Conservation (phyloP, 1,139 yeast species). For the Diutina neorugosa region DNA sequence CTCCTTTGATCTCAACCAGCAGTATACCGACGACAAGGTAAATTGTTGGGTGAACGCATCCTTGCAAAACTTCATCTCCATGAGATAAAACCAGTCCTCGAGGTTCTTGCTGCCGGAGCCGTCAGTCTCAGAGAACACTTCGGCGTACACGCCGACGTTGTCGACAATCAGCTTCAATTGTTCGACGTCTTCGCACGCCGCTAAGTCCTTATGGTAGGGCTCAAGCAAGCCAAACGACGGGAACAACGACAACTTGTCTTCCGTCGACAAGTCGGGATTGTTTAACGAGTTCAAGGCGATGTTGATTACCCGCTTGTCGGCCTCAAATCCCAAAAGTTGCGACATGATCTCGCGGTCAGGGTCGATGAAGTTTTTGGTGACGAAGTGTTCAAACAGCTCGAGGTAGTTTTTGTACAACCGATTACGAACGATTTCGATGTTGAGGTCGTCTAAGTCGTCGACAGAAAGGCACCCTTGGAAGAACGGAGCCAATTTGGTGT, state of each 20-base stretch:
- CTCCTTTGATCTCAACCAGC: conserved; percentile 91
- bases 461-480: conserved; percentile 87
- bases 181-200: conserved; percentile 77
- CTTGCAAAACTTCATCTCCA: conserved; percentile 86
- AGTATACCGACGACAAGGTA: conserved; percentile 84
- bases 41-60: conserved; percentile 96
- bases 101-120: conserved; percentile 48
- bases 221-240: conserved; percentile 76
- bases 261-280: conserved; percentile 56
- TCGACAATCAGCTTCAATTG: conserved; percentile 66
- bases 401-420: conserved; percentile 84
- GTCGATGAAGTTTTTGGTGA: conserved; percentile 42
- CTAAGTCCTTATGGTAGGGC: conserved; percentile 63
- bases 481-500: conserved; percentile 95
- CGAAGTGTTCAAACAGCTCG: conserved; percentile 72
- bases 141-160: conserved; percentile 60
- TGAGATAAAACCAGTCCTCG: conserved; percentile 87
- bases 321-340: conserved; percentile 73
- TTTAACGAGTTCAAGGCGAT: conserved; percentile 83
- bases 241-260: conserved; percentile 57
- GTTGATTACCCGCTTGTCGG: conserved; percentile 89
- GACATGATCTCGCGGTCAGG: conserved; percentile 82
- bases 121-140: conserved; percentile 37
- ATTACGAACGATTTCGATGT: conserved; percentile 90
- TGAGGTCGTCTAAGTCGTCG: conserved; percentile 88